Evolutionary conservation across 192 early-diverging fungal genomes (phyloP), one percentile per base, ranked within the genome.

Genomic region (Podila clonocystis): DNA sequence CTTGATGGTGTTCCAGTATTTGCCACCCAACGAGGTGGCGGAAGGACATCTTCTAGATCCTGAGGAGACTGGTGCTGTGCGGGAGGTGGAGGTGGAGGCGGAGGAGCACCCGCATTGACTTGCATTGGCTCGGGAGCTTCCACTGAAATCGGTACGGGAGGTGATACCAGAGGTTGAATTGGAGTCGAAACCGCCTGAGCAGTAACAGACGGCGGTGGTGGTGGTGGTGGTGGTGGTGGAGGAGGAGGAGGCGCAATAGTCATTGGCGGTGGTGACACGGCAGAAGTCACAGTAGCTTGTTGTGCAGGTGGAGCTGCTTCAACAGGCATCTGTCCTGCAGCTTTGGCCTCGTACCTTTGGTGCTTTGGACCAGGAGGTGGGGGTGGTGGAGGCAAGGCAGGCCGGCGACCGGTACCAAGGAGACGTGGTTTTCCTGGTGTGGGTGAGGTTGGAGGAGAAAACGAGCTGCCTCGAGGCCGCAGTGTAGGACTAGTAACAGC

Each of bases 291-390:
- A 22, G 52, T n/a, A 55, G 52, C 20, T 55, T n/a, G 52, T 26
- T 55, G n/a, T 11, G 7, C 9, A 55, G 52, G 52, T 7, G 24
- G 20, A 7, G 9, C 24, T 22, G 24, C 24, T 22, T n/a, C 20
- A 55, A 5, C n/a, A 24, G 52, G 17, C 22, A 26, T 20, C 24
- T 55, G 52, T 45, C 41, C 41, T 17, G 41, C 41, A 45, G 41
- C 41, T n/a, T 55, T 55, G 52, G 75, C 68, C 15, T 17, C 59
- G 62, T 75, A 75, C 15, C 50, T 60, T 22, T 68, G 69, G n/a
- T 82, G 82, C 26, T 70, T 74, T 22, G 68, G 82, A 28, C 70
- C 68, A 58, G 73, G 73, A 29, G 82, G 73, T 2, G 72, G 73
- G 9, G 82, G 73, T 4, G 82, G 69, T 30, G 82, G 82, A 31